Percentiles rank a stretch among this genome's conserved stretches.
Conservation (phyloP, 495 filamentous ascomycete genomes). For the Xylaria sp. region DNA sequence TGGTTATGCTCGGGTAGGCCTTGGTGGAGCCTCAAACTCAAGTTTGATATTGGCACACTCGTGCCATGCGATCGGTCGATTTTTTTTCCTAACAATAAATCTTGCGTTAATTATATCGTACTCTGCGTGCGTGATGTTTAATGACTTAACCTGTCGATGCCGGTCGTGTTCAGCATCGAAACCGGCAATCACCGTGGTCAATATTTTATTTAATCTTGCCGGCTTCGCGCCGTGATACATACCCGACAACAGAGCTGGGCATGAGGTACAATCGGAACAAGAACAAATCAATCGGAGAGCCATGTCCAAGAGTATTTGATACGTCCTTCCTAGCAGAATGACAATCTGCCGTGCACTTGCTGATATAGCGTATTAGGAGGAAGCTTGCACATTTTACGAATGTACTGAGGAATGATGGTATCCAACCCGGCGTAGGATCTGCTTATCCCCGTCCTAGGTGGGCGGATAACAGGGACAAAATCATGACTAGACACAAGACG, state of each 20-base stretch:
- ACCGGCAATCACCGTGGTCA: neutral
- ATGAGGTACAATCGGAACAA: neutral
- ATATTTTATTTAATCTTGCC: neutral
- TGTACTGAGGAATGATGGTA: too few species aligned
- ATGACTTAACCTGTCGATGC: neutral
- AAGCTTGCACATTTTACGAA: too few species aligned
- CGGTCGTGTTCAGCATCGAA: neutral
- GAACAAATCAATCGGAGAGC: neutral
- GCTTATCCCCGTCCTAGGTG: too few species aligned
- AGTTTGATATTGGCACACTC: conserved; percentile 20
- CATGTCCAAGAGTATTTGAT: neutral
- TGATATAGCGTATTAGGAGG: neutral
- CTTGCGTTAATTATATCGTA: conserved; percentile 28
- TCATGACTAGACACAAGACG: neutral
- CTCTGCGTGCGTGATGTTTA: conserved; percentile 13
- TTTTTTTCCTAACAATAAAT: conserved; percentile 29
- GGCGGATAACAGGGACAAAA: neutral
- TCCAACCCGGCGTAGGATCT: too few species aligned
- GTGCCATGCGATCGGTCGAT: conserved; percentile 26
- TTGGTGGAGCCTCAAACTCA: conserved; percentile 11
- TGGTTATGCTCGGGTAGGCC: conserved; percentile 21
- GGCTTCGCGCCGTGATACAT: neutral
- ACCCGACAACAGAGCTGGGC: neutral
- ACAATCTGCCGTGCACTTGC: neutral
- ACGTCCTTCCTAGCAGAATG: neutral